Percentiles rank a stretch among this genome's conserved stretches.
These are phyloP conservation scores for Fusarium pseudonygamai DNA, from an alignment of 2,329 filamentous ascomycete species.

Conservation along the genomic window DNA sequence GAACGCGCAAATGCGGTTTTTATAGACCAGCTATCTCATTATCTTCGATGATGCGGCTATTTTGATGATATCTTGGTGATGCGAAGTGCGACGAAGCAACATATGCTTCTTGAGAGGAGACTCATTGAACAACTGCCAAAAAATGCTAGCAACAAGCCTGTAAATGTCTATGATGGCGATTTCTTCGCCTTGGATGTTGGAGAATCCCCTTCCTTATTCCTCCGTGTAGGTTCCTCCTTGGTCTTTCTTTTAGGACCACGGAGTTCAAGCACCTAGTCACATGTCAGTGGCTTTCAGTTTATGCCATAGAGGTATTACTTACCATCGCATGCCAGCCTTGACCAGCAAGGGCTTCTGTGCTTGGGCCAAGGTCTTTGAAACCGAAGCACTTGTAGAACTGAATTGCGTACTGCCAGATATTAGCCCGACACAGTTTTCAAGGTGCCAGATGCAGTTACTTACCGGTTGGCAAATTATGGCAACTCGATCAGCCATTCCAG, in stretches of 20 bases:
- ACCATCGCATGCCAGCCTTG: conserved; percentile 88
- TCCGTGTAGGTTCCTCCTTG: conserved; percentile 38
- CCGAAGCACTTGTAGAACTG: conserved; percentile 80
- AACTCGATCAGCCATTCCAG: conserved; percentile 75
- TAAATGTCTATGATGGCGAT: conserved; percentile 3
- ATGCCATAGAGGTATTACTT: conserved; percentile 36
- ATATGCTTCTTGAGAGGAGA: conserved; percentile 5
- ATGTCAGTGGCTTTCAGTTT: not conserved
- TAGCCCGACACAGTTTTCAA: not conserved
- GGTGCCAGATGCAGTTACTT: conserved; percentile 38
- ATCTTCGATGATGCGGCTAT: conserved; percentile 20
- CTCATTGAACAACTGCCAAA: not conserved
- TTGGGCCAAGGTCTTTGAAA: conserved; percentile 75
- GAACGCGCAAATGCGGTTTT: conserved; percentile 12
- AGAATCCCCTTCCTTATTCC: conserved; percentile 26
- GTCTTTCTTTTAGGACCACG: conserved; percentile 38
- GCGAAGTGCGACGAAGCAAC: conserved; percentile 11
- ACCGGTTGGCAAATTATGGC: conserved; percentile 81
- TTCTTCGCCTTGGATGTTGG: conserved; percentile 9
- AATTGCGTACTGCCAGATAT: conserved; percentile 64
- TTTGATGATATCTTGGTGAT: conserved; percentile 13
- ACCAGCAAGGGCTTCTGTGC: conserved; percentile 76
- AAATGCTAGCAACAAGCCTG: not conserved
- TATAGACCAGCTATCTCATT: conserved; percentile 38
- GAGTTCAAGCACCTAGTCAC: conserved; percentile 37